Evolutionary conservation across 1,139 yeast genomes (phyloP), one percentile per base, ranked within the genome.

Genomic region (Protomyces lactucae-debilis): DNA sequence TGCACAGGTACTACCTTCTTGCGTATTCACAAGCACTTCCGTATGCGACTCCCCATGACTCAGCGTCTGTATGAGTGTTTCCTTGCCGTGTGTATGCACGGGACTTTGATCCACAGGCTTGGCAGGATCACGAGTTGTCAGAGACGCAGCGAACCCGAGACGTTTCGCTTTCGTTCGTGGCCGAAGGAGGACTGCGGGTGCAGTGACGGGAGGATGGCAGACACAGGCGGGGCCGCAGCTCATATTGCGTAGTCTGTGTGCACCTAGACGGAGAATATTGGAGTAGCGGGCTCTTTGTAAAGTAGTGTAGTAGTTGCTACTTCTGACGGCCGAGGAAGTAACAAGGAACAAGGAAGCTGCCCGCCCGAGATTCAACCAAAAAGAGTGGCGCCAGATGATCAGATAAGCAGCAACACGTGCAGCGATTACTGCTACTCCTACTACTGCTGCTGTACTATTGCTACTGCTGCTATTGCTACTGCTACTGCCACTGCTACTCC

Each of bases 181-280:
- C 16, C 63, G 56, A 23, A 59, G 52, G 40, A 55, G 57, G 23
- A 59, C 63, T 9, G 63, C 56, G 6, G 63, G 57, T 28, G 63
- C 43, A 12, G 25, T 16, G 25, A 43, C 48, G 12, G 48, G 48
- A 6, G 63, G 63, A 52, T 59, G 63, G 40, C 63, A 59, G 63
- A 59, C 63, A 18, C 63, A 59, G 23, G 53, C 54, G 51, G 57
- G 63, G 25, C 63, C 63, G 55, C 63, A 59, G 36, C 63, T 59
- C 46, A 59, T 52, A 10, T 6, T 18, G 23, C 16, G 12, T n/a
- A 18, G 23, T 16, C 48, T n/a, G n/a, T 16, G n/a, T 16, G 23
- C 21, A 10, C 48, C 48, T 10, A 43, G 48, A 16, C 48, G 48
- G 14, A 43, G 25, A 43, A 43, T 43, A 10, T 18, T 18, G 18